These are phyloP conservation scores for Gryganskiella cystojenkinii DNA, from an alignment of 192 early-diverging fungal species.

Conservation along the genomic window DNA sequence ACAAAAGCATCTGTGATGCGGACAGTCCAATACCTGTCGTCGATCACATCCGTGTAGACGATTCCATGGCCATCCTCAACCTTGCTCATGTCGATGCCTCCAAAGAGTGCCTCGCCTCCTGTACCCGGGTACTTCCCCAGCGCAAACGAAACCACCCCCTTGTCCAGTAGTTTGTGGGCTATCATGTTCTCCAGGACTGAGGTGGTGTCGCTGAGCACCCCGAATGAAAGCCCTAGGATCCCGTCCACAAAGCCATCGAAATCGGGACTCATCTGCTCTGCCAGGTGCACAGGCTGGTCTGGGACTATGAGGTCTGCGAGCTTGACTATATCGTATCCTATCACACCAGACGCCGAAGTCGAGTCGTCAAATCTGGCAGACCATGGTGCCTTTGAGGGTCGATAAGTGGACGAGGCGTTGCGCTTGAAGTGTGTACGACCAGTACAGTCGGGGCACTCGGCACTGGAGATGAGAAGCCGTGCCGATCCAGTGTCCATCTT, in stretches of 20 bases:
- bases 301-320: constrained; percentile 63
- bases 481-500: constrained; percentile 73
- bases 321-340: constrained; percentile 59
- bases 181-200: constrained; percentile 65
- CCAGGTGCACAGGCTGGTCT: constrained; percentile 64
- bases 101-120: constrained; percentile 26
- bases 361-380: constrained; percentile 65
- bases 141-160: constrained; percentile 71
- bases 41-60: constrained; percentile 28
- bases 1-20: constrained; percentile 19
- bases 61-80: constrained; percentile 6
- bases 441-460: constrained; percentile 3
- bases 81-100: constrained; percentile 6
- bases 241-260: constrained; percentile 67
- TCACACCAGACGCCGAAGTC: constrained; percentile 23
- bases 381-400: constrained; percentile 61
- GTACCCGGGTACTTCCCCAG: constrained; percentile 44
- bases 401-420: constrained; percentile 53
- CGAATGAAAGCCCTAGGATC: constrained; percentile 69
- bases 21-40: constrained; percentile 66
- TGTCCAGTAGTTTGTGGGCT: constrained; percentile 60
- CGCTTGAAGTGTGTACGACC: constrained; percentile 38
- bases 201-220: constrained; percentile 31
- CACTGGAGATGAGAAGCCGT: constrained; percentile 37
- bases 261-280: constrained; percentile 24